Evolutionary conservation across 805 yeast species (phyloP).

Genomic region (Metschnikowia amazonensis): DNA sequence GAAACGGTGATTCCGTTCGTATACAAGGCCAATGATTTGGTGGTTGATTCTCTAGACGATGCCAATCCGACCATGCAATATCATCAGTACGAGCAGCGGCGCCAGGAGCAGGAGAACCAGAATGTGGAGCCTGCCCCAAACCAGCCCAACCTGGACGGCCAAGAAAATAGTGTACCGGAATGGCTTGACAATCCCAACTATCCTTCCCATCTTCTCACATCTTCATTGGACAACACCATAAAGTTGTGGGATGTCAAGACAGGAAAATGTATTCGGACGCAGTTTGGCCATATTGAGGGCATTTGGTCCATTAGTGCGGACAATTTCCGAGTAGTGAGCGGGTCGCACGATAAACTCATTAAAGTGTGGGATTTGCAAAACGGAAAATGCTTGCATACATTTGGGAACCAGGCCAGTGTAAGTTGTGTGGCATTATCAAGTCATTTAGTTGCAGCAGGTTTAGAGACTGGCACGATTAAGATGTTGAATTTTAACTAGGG

Average conservation of each 20-base stretch:
- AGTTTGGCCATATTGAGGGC: slow-evolving; percentile 97
- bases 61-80: slow-evolving; percentile 18
- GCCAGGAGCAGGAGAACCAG: slow-evolving; percentile 5
- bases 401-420: slow-evolving; percentile 60
- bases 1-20: slow-evolving; percentile 87
- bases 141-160: not conserved
- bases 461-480: slow-evolving; percentile 83
- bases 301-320: slow-evolving; percentile 97
- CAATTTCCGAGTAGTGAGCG: slow-evolving; percentile 88
- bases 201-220: slow-evolving; percentile 83
- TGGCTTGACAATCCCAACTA: slow-evolving; percentile 29
- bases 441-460: slow-evolving; percentile 84
- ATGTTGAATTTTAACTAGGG: slow-evolving; percentile 47
- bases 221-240: slow-evolving; percentile 89
- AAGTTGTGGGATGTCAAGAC: slow-evolving; percentile 86
- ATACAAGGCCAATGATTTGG: slow-evolving; percentile 54
- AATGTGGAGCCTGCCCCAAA: not conserved
- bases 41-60: slow-evolving; percentile 44
- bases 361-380: slow-evolving; percentile 95
- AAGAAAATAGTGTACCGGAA: not conserved
- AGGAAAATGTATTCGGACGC: slow-evolving; percentile 87
- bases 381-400: slow-evolving; percentile 92
- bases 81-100: slow-evolving; percentile 15
- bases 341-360: slow-evolving; percentile 86
- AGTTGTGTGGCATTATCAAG: slow-evolving; percentile 84